Conservation (phyloP, 2,329 filamentous ascomycete genomes). For the Alternaria brassicicola region DNA sequence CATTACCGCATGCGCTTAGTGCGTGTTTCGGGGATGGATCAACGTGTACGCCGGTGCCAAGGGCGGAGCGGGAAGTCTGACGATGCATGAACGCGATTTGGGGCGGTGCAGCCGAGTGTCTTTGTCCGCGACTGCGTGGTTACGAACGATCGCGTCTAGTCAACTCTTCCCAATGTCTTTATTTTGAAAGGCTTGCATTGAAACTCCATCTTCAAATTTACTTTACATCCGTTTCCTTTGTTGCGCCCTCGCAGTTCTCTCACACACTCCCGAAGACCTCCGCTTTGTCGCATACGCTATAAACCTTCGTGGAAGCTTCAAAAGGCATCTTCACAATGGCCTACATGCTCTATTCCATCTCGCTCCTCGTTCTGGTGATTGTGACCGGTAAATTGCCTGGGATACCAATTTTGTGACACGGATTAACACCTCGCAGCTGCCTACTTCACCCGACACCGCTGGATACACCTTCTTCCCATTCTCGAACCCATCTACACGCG, state of each 20-base stretch:
- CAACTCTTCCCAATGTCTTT: slow-evolving; percentile 4
- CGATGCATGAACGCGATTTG: slow-evolving; percentile 18
- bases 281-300: slow-evolving; percentile 17
- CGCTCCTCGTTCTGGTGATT: slow-evolving; percentile 71
- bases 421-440: slow-evolving; percentile 59
- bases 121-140: slow-evolving; percentile 18
- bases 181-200: slow-evolving; percentile 8
- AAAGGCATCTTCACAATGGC: slow-evolving; percentile 62
- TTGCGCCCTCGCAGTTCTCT: slow-evolving; percentile 10
- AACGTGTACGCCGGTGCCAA: slow-evolving; percentile 22
- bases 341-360: slow-evolving; percentile 80
- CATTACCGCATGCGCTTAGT: slow-evolving; percentile 35
- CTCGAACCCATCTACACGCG: slow-evolving; percentile 73
- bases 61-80: slow-evolving; percentile 17
- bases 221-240: slow-evolving; percentile 16
- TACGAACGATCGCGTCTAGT: slow-evolving; percentile 8
- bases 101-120: slow-evolving; percentile 20
- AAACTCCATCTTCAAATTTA: slow-evolving; percentile 10
- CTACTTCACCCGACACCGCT: slow-evolving; percentile 79
- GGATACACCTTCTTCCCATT: slow-evolving; percentile 72
- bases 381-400: slow-evolving; percentile 65
- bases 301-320: slow-evolving; percentile 4
- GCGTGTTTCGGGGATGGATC: slow-evolving; percentile 28
- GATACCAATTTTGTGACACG: slow-evolving; percentile 2
- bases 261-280: slow-evolving; percentile 24